Percentiles rank a stretch among this genome's conserved stretches.
These are phyloP conservation scores for Barnettozyma salicaria DNA, from an alignment of 805 yeast genomes.

Conservation along the genomic window DNA sequence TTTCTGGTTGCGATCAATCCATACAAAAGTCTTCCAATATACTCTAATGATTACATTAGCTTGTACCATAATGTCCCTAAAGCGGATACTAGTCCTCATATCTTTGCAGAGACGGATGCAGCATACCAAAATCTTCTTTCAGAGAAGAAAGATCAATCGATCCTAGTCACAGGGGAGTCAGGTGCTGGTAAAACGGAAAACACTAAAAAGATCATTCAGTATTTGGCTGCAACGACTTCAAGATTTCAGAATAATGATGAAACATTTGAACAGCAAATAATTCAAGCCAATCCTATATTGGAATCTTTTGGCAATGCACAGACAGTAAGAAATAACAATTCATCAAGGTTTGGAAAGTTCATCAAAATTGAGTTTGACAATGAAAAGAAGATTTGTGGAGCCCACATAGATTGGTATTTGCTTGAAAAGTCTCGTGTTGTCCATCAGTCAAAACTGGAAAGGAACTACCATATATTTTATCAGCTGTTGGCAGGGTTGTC, in stretches of 20 bases:
- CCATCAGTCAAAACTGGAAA: constrained; percentile 63
- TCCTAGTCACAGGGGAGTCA: constrained; percentile 96
- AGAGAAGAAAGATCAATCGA: constrained; percentile 74
- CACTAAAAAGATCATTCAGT: constrained; percentile 90
- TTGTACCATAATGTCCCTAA: constrained; percentile 45
- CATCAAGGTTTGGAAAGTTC: constrained; percentile 95
- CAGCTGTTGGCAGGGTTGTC: constrained; percentile 71
- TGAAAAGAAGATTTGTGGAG: constrained; percentile 69
- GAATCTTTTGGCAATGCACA: constrained; percentile 98
- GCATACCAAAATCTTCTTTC: constrained; percentile 72
- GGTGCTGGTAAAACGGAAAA: constrained; percentile 99
- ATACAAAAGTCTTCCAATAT: constrained; percentile 67
- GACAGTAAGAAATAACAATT: constrained; percentile 87
- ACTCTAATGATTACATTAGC: constrained; percentile 51
- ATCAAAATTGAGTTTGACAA: constrained; percentile 73
- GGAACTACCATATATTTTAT: constrained; percentile 89
- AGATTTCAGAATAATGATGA: constrained; percentile 19
- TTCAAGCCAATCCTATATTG: constrained; percentile 91
- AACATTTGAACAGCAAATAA: constrained; percentile 73
- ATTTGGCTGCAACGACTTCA: constrained; percentile 70
- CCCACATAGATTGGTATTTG: constrained; percentile 90
- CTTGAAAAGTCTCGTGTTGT: constrained; percentile 92
- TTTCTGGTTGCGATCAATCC: constrained; percentile 96
- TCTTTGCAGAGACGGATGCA: constrained; percentile 82
- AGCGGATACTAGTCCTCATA: constrained; percentile 69